Evolutionary conservation across 352 stramenopile genomes (phyloP).

Genomic region (Phytophthora gonapodyides): DNA sequence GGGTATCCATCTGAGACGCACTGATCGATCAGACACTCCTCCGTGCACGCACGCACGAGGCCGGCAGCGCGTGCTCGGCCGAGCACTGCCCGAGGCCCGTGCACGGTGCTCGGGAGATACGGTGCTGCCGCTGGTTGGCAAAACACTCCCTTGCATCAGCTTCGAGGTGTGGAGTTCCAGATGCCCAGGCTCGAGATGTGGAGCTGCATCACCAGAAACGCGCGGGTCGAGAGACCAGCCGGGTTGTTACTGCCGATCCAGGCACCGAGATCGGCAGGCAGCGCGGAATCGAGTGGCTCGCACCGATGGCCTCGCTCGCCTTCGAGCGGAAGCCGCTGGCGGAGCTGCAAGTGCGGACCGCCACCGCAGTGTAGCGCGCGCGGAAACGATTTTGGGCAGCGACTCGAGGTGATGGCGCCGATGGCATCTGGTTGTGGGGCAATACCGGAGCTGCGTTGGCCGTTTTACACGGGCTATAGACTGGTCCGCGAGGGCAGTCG

Average conservation of each 20-base stretch:
- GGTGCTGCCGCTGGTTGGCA: background rate
- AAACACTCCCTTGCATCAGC: slow-evolving; percentile 2
- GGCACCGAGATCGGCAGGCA: slow-evolving; percentile 3
- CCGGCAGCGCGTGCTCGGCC: too few relatives aligned
- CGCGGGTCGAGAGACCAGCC: slow-evolving; percentile 7
- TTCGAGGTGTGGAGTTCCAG: background rate
- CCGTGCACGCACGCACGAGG: background rate
- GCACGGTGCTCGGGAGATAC: too few relatives aligned
- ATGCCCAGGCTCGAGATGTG: background rate
- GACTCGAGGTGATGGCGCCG: background rate
- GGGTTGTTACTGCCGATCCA: slow-evolving; percentile 6
- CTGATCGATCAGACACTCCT: slow-evolving; percentile 1
- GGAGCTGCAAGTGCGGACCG: too few relatives aligned
- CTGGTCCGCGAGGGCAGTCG: background rate
- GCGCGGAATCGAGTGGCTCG: background rate
- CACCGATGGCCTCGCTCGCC: too few relatives aligned
- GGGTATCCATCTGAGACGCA: background rate
- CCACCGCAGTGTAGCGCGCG: background rate
- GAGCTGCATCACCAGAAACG: slow-evolving; percentile 24
- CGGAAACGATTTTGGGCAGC: background rate
- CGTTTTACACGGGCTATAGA: slow-evolving; percentile 12
- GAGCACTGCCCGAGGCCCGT: too few relatives aligned
- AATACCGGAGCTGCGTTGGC: slow-evolving; percentile 9
- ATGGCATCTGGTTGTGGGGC: slow-evolving; percentile 9
- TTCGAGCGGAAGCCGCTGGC: too few relatives aligned